A percentile compares a stretch with the other conserved stretches of the same genome.
Evolutionary conservation across 257 asterid species (phyloP).

Genomic region (Rauvolfia tetraphylla): DNA sequence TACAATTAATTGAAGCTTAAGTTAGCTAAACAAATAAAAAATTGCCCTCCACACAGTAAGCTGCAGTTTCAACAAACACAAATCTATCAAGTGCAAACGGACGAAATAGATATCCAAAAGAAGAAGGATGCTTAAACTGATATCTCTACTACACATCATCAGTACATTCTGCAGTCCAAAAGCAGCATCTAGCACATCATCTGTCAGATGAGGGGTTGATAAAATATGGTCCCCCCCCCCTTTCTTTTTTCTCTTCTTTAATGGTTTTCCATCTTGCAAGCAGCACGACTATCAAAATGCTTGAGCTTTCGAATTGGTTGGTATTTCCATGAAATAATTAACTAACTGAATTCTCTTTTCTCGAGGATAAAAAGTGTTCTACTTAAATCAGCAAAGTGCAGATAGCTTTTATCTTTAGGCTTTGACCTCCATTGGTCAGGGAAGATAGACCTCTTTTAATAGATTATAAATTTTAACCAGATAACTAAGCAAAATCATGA

Average conservation of each 20-base stretch:
- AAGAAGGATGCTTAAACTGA: not conserved
- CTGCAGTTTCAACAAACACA: not conserved
- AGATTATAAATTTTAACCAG: too few species aligned
- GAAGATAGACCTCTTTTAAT: too few species aligned
- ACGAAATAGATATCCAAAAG: not conserved
- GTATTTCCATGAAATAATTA: not conserved
- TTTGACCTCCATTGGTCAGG: too few species aligned
- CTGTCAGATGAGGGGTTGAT: not conserved
- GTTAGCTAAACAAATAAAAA: not conserved
- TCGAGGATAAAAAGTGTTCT: too few species aligned
- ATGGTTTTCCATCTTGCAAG: not conserved
- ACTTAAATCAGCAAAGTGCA: too few species aligned
- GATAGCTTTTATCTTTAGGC: too few species aligned
- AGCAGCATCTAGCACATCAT: not conserved
- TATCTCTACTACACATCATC: not conserved
- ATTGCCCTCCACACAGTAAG: not conserved
- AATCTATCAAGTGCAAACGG: not conserved
- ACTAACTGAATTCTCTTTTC: too few species aligned
- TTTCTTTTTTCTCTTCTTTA: not conserved
- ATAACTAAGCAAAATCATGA: too few species aligned
- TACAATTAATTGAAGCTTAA: constrained; percentile 34
- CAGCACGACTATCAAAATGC: not conserved
- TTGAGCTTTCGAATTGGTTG: not conserved
- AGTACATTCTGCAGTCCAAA: not conserved
- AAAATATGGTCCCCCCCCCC: too few species aligned